phyloP scores from a whole-genome alignment of 257 asterid species.

The Salvia splendens region DNA sequence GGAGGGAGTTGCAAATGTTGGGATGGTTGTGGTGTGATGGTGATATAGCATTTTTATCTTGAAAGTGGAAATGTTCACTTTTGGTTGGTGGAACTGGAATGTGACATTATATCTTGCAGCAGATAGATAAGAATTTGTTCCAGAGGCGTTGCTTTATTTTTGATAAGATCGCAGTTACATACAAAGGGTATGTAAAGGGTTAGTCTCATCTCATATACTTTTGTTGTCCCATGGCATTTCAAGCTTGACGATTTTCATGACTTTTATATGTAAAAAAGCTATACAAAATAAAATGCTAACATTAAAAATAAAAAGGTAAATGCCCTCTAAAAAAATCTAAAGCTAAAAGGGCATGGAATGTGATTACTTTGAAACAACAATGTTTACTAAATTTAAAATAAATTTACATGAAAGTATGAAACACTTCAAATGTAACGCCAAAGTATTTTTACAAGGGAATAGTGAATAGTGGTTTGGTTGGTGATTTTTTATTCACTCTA shows the following conservation, averaged over 20 bases:
- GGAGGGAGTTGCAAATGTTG: not conserved
- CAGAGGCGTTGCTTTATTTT: not conserved
- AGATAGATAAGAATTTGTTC: conserved; percentile 31
- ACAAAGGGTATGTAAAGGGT: not conserved
- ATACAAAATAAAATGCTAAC: too few relatives aligned
- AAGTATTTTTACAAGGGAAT: not conserved
- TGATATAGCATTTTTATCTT: conserved; percentile 29
- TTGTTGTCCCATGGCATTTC: too few relatives aligned
- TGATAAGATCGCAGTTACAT: too few relatives aligned
- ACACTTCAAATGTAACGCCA: too few relatives aligned
- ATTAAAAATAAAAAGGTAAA: too few relatives aligned
- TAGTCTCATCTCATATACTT: not conserved
- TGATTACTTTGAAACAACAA: too few relatives aligned
- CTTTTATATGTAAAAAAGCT: too few relatives aligned
- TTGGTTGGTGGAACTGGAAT: conserved; percentile 19
- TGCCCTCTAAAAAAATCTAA: too few relatives aligned
- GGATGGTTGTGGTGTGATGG: conserved; percentile 1
- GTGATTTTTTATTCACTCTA: conserved; percentile 50
- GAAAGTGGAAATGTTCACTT: conserved; percentile 20
- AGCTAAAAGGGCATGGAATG: too few relatives aligned
- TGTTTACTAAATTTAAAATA: too few relatives aligned
- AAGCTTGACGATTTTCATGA: too few relatives aligned
- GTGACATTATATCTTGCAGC: not conserved
- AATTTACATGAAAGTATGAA: too few relatives aligned
- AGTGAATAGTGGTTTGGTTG: conserved; percentile 36